Base-by-base conservation (phyloP, 1,139 yeast genomes). In the Sugiyamaella neomexicana region DNA sequence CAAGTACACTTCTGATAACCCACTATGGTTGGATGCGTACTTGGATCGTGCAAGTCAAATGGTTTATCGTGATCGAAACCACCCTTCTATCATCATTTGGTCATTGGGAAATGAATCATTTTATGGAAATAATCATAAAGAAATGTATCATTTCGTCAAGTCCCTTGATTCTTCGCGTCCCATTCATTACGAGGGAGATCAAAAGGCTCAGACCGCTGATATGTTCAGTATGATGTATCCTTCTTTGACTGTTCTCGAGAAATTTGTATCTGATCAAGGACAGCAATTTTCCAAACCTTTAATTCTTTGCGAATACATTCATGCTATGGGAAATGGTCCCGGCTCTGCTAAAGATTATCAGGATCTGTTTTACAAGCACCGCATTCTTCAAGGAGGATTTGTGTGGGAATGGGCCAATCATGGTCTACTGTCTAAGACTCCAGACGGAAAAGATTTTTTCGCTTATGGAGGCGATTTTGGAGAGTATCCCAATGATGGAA, bases 381-480 rank as follows among this genome's bases (percentile, higher is more conserved):
- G 61, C 2, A 58, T 63, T 3, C 55, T 72, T 10, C 75, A 70
- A 53, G 75, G 75, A 12, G 75, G 75, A 8, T 72, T 69, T 57
- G 61, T 72, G 10, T 72, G 75, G 75, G 75, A 72, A 55, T 72
- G 75, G 75, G 69, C 70, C 8, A 71, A 70, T 53, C 75, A 72
- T 54, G 75, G 75, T 6, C 51, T 71, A 13, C 25, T 25, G 8
- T 44, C 43, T 15, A 31, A 27, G 13, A 27, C 34, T n/a, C 63
- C 25, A 20, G 54, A 27, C 37, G 55, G 45, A 54, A 17, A 38
- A 7, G 36, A 45, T 7, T 62, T 56, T 25, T 69, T 65, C 44
- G 68, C 62, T 8, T 70, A 70, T 51, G 75, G 75, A 2, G 75
- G 75, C 25, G 74, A 72, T 50, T 72, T 71, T 55, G 70, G 66